Evolutionary conservation across 2,329 filamentous ascomycete species (phyloP).

Genomic region (Arachnopeziza araneosa): DNA sequence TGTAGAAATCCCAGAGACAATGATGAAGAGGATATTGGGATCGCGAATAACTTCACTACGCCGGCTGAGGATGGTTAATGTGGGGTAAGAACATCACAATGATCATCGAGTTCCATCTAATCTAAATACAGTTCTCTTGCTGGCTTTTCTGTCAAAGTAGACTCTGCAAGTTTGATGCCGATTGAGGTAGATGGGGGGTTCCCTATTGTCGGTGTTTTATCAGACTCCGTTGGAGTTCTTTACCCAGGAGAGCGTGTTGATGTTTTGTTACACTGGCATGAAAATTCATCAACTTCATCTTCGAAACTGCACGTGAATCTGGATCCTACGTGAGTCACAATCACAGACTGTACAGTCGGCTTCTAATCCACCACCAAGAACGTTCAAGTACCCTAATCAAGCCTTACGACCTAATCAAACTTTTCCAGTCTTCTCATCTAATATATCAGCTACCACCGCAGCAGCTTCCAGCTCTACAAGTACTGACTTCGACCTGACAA

Average conservation of each 20-base stretch:
- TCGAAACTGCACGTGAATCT: neutral
- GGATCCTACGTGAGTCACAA: neutral
- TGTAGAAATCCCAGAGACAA: slow-evolving; percentile 5
- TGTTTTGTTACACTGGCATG: slow-evolving; percentile 1
- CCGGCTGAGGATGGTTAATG: slow-evolving; percentile 39
- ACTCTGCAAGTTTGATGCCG: slow-evolving; percentile 10
- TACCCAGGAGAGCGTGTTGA: slow-evolving; percentile 41
- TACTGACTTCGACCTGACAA: slow-evolving; percentile 17
- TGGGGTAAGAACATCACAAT: slow-evolving; percentile 30
- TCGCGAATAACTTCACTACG: slow-evolving; percentile 19
- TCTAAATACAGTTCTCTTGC: slow-evolving; percentile 12
- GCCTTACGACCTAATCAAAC: slow-evolving; percentile 35
- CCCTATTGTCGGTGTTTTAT: slow-evolving; percentile 17
- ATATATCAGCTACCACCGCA: neutral
- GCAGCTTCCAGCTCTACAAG: neutral
- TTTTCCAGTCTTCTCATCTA: slow-evolving; percentile 28
- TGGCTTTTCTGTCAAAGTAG: slow-evolving; percentile 14
- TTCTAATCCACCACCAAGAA: slow-evolving; percentile 19
- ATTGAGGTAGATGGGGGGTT: slow-evolving; percentile 36
- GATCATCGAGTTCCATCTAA: neutral
- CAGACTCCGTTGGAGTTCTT: slow-evolving; percentile 32
- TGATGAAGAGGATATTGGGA: slow-evolving; percentile 16
- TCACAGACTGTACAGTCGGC: neutral
- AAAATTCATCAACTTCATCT: neutral
- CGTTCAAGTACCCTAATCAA: slow-evolving; percentile 41